Evolutionary conservation across 306 rosid species (phyloP).

Genomic region (Trifolium repens): DNA sequence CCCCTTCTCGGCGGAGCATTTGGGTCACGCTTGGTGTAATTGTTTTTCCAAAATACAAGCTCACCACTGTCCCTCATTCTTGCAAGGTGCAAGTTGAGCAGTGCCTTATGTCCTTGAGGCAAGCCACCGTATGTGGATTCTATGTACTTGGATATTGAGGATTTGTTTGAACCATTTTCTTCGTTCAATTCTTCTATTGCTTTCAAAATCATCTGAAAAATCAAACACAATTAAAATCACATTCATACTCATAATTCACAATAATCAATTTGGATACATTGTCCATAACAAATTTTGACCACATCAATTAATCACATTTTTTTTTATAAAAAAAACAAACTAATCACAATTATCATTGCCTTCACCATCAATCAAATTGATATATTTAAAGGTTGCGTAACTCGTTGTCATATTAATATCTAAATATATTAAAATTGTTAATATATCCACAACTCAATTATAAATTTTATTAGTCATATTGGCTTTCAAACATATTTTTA

Average conservation of each 20-base stretch:
- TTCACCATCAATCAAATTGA: no score
- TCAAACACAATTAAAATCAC: neutral
- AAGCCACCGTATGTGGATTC: slow-evolving; percentile 73
- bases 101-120: slow-evolving; percentile 67
- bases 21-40: slow-evolving; percentile 65
- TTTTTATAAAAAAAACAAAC: no score
- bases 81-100: slow-evolving; percentile 67
- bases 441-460: no score
- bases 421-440: no score
- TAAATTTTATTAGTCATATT: no score
- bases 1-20: slow-evolving; percentile 75
- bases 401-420: no score
- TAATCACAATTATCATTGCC: no score
- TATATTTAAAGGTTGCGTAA: no score
- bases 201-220: slow-evolving; percentile 67
- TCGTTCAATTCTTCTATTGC: slow-evolving; percentile 67
- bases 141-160: slow-evolving; percentile 75
- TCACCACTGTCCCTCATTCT: slow-evolving; percentile 69
- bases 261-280: no score
- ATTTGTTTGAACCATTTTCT: slow-evolving; percentile 71
- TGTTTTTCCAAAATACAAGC: slow-evolving; percentile 73
- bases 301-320: neutral
- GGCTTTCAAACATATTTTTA: no score
- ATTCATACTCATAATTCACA: neutral
- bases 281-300: neutral